Conservation (phyloP, 345 rosid species). For the Lepidium didymum region DNA sequence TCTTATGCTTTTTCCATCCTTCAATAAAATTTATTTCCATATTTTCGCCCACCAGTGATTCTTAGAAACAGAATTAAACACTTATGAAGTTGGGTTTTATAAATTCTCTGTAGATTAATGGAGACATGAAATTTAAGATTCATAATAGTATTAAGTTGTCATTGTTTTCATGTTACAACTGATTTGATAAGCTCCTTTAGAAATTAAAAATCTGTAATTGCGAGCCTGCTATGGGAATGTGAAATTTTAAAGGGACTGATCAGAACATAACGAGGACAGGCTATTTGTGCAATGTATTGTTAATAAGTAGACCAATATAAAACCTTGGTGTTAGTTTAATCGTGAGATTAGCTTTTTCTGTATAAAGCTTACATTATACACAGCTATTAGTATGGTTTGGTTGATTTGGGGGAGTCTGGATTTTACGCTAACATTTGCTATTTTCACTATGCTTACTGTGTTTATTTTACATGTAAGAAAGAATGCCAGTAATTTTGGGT, state of each 20-base stretch:
- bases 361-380: neutral
- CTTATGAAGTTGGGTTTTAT: neutral
- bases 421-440: neutral
- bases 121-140: neutral
- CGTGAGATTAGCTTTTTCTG: neutral
- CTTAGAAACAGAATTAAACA: neutral
- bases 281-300: neutral
- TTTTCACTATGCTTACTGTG: neutral
- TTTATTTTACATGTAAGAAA: constrained; percentile 34
- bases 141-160: neutral
- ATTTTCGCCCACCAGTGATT: neutral
- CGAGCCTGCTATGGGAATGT: neutral
- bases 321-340: neutral
- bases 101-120: neutral
- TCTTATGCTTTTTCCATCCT: neutral
- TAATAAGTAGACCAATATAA: neutral
- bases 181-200: neutral
- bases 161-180: neutral
- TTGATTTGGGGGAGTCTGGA: neutral
- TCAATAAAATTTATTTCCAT: neutral
- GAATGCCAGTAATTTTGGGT: constrained; percentile 90
- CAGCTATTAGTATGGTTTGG: neutral
- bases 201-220: neutral
- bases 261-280: neutral
- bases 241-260: neutral